A percentile compares a stretch with the other conserved stretches of the same genome.
phyloP scores from a whole-genome alignment of 2,329 filamentous ascomycete species.

The Capronia epimyces region DNA sequence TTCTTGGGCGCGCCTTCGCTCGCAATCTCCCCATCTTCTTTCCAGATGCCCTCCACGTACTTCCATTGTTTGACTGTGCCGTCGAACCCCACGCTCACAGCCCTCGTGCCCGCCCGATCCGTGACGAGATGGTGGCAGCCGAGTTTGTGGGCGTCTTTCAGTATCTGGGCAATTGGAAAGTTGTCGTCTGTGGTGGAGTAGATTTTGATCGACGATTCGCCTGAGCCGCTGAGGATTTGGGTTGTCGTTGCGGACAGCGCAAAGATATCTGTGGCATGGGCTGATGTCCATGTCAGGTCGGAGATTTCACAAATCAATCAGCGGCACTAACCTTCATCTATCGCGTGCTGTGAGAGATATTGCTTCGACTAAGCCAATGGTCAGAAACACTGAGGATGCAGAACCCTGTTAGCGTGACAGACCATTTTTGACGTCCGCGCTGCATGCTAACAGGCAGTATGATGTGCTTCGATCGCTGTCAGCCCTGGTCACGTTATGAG shows the following conservation, averaged over 20 bases:
- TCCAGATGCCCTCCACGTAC: slow-evolving; percentile 53
- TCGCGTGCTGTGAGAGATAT: slow-evolving; percentile 88
- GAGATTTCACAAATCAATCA: slow-evolving; percentile 27
- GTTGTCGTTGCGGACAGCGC: slow-evolving; percentile 69
- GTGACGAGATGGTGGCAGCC: slow-evolving; percentile 87
- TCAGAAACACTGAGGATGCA: slow-evolving; percentile 16
- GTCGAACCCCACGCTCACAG: slow-evolving; percentile 81
- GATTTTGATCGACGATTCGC: slow-evolving; percentile 73
- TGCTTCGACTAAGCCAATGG: slow-evolving; percentile 72
- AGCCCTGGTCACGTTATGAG: background rate
- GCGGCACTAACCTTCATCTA: slow-evolving; percentile 66
- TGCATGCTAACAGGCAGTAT: background rate
- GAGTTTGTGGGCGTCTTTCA: slow-evolving; percentile 73
- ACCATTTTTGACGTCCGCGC: slow-evolving; percentile 14
- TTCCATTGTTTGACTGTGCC: slow-evolving; percentile 84
- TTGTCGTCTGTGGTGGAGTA: slow-evolving; percentile 70
- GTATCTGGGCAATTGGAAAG: slow-evolving; percentile 72
- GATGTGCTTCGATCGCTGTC: background rate
- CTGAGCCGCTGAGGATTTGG: slow-evolving; percentile 75
- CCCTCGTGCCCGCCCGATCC: slow-evolving; percentile 61
- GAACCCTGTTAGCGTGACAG: background rate
- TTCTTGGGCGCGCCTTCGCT: slow-evolving; percentile 41
- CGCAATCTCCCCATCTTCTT: slow-evolving; percentile 44
- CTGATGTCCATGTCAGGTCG: slow-evolving; percentile 44
- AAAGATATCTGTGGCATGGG: slow-evolving; percentile 80